Evolutionary conservation across 495 filamentous ascomycete species (phyloP).

Genomic region (Tuber umbilicatum): DNA sequence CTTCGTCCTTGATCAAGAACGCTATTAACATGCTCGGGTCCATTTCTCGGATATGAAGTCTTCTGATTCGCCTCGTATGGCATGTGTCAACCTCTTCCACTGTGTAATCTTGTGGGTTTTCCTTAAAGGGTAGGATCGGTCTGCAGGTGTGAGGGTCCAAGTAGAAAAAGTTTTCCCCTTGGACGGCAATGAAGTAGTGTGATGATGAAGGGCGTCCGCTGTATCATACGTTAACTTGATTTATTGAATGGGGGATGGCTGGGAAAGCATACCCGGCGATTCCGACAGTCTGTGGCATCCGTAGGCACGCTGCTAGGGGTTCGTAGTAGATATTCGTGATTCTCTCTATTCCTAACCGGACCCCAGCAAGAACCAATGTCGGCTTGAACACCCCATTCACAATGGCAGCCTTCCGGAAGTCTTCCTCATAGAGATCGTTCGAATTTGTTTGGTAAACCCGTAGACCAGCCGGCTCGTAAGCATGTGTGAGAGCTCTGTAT

Average conservation of each 20-base stretch:
- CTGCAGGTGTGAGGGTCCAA: slow-evolving; percentile 69
- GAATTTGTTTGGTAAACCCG: slow-evolving; percentile 86
- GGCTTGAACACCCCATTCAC: slow-evolving; percentile 63
- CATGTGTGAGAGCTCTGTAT: slow-evolving; percentile 62
- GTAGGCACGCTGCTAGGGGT: slow-evolving; percentile 69
- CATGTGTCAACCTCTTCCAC: slow-evolving; percentile 71
- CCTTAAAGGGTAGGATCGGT: slow-evolving; percentile 27
- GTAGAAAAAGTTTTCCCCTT: slow-evolving; percentile 84
- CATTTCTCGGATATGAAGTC: slow-evolving; percentile 83
- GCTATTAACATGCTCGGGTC: slow-evolving; percentile 98
- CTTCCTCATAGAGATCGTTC: slow-evolving; percentile 85
- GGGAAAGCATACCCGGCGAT: slow-evolving; percentile 74
- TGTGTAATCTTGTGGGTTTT: slow-evolving; percentile 64
- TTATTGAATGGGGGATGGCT: not conserved
- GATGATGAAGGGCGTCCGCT: slow-evolving; percentile 91
- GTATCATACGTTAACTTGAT: slow-evolving; percentile 1
- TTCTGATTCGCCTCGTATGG: slow-evolving; percentile 76
- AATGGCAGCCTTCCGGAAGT: slow-evolving; percentile 66
- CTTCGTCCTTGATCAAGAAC: slow-evolving; percentile 77
- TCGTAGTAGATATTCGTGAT: slow-evolving; percentile 91
- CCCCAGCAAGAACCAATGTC: slow-evolving; percentile 80
- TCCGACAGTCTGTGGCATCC: slow-evolving; percentile 83
- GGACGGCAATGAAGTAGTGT: slow-evolving; percentile 96
- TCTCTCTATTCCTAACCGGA: slow-evolving; percentile 84
- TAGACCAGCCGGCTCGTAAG: slow-evolving; percentile 53